A percentile compares a stretch with the other conserved stretches of the same genome.
phyloP scores from a whole-genome alignment of 768 basidiomycete species.

The Mycena maculata region DNA sequence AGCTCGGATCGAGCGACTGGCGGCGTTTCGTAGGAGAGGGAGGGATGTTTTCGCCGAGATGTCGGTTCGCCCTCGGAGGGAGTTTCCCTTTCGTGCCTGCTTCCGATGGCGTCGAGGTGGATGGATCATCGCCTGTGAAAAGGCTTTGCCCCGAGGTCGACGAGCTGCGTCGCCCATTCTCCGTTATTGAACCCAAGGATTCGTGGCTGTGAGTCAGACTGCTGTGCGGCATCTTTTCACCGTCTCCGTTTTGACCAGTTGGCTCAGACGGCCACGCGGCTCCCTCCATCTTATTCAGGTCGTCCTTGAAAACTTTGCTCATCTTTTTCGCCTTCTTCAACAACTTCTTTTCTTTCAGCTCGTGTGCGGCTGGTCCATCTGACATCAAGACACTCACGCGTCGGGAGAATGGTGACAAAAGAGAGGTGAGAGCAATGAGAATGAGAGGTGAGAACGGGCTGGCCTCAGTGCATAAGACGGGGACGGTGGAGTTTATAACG shows the following conservation, averaged over 20 bases:
- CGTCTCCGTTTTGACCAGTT: not conserved
- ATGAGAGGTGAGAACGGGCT: not conserved
- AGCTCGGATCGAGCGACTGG: conserved; percentile 17
- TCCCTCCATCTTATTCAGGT: conserved; percentile 1
- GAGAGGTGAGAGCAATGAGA: not conserved
- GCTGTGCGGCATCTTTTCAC: not conserved
- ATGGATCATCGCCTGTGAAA: conserved; percentile 5
- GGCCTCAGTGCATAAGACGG: not conserved
- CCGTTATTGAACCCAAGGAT: not conserved
- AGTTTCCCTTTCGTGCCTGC: conserved; percentile 25
- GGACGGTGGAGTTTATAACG: too few relatives aligned
- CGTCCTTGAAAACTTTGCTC: conserved; percentile 55
- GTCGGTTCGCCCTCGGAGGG: conserved; percentile 27
- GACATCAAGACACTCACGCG: not conserved
- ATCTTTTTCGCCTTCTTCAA: conserved; percentile 58
- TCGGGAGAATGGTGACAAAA: too few relatives aligned
- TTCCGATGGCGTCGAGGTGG: conserved; percentile 14
- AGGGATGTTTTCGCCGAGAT: conserved; percentile 41
- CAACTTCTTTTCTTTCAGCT: conserved; percentile 46
- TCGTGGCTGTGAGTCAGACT: conserved; percentile 7
- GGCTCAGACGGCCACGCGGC: not conserved
- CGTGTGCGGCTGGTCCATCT: not conserved
- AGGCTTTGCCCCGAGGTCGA: conserved; percentile 19
- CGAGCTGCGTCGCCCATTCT: conserved; percentile 17
- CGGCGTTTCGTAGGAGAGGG: conserved; percentile 18